Evolutionary conservation across 306 rosid species (phyloP).

Genomic region (Ziziphus jujuba): DNA sequence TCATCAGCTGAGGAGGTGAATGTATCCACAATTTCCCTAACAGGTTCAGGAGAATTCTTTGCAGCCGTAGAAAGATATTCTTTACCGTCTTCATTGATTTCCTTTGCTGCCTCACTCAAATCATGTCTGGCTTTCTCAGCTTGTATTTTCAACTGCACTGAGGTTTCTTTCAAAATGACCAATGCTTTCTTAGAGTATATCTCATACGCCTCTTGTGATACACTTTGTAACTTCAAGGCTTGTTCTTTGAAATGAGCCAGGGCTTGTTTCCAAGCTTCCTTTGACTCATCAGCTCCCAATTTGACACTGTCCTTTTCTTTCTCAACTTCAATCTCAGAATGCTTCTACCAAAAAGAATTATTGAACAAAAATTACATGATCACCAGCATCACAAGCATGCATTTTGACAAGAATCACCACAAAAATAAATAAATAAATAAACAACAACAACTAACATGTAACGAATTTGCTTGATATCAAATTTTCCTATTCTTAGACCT

Average conservation of each 20-base stretch:
- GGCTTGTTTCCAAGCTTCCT: slow-evolving; percentile 77
- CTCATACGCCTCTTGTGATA: slow-evolving; percentile 86
- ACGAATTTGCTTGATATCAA: background rate
- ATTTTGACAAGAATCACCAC: background rate
- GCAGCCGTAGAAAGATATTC: slow-evolving; percentile 64
- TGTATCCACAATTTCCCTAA: slow-evolving; percentile 77
- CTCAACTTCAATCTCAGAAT: slow-evolving; percentile 57
- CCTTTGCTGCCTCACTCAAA: slow-evolving; percentile 62
- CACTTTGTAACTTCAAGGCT: slow-evolving; percentile 64
- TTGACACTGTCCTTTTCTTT: slow-evolving; percentile 35
- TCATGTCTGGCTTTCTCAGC: slow-evolving; percentile 71
- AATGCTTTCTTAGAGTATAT: slow-evolving; percentile 73
- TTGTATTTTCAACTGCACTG: slow-evolving; percentile 76
- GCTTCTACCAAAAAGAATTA: slow-evolving; percentile 31
- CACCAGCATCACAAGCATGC: background rate
- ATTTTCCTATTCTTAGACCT: background rate
- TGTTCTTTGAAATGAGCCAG: slow-evolving; percentile 79
- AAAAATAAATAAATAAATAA: no score
- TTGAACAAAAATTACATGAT: background rate
- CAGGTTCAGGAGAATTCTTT: slow-evolving; percentile 71
- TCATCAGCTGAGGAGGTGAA: slow-evolving; percentile 60
- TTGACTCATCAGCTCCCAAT: slow-evolving; percentile 51
- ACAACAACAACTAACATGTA: background rate
- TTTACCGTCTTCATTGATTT: slow-evolving; percentile 71
- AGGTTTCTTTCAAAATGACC: slow-evolving; percentile 58